A percentile compares a stretch with the other conserved stretches of the same genome.
Evolutionary conservation across 805 yeast species (phyloP).

Genomic region (Saturnispora diversa): DNA sequence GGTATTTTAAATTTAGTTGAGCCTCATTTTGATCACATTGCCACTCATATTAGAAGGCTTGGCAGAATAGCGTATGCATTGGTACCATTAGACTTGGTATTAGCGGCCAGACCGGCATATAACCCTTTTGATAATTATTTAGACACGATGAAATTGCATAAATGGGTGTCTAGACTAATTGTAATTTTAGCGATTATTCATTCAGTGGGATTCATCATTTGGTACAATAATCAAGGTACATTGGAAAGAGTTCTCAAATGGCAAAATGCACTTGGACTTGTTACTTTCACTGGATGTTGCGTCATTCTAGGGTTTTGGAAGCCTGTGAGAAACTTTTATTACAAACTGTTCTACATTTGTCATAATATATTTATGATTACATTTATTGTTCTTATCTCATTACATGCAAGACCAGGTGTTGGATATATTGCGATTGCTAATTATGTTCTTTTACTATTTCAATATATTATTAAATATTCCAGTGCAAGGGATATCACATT

Average conservation of each 20-base stretch:
- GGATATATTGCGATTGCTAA: constrained; percentile 28
- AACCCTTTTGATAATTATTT: constrained; percentile 42
- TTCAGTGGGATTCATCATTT: constrained; percentile 43
- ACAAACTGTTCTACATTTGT: constrained; percentile 45
- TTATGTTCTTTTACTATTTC: constrained; percentile 29
- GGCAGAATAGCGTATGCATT: constrained; percentile 57
- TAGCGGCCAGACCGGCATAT: constrained; percentile 51
- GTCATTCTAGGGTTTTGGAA: constrained; percentile 36
- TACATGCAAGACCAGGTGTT: constrained; percentile 71
- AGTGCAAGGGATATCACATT: constrained; percentile 18
- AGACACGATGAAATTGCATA: constrained; percentile 50
- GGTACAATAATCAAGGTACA: constrained; percentile 33
- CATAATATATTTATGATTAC: constrained; percentile 47
- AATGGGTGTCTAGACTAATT: constrained; percentile 61
- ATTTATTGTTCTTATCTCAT: constrained; percentile 37
- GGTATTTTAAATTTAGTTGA: constrained; percentile 24
- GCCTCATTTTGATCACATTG: constrained; percentile 28
- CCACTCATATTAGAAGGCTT: constrained; percentile 41
- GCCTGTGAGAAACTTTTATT: constrained; percentile 41
- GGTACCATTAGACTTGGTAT: constrained; percentile 47
- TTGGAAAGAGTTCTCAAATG: constrained; percentile 31
- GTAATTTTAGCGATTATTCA: constrained; percentile 41
- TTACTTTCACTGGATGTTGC: constrained; percentile 31
- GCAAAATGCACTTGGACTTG: constrained; percentile 46
- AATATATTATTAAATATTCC: constrained; percentile 30